Evolutionary conservation across 108 stramenopile genomes (phyloP), one percentile per base, ranked within the genome.

Genomic region (Stephanodiscus minutulus): DNA sequence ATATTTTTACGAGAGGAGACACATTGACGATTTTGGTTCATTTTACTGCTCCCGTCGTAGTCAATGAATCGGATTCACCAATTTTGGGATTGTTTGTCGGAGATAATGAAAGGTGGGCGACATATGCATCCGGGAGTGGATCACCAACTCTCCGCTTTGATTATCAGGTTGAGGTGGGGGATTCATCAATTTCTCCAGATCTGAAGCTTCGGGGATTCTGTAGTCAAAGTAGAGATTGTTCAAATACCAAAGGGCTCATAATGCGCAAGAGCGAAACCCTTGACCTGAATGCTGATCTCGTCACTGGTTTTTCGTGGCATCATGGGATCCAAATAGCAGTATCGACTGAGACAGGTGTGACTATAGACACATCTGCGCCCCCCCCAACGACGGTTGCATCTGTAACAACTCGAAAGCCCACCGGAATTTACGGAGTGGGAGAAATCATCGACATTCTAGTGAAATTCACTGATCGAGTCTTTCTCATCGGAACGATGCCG

Each of bases 11-110:
- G 33, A 56, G 46, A 33, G 64, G 64, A 7, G 76, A 77, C 50
- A n/a, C 28, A 17, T 2, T 77, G 41, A 65, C 27, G 2, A 77
- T 77, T 49, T 37, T 58, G 25, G 55, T 77, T 8, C 25, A 58
- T 7, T 77, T 77, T 35, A 70, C 46, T 36, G 62, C 76, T 7
- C 68, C 76, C 9, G 76, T 77, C 39, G 64, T 67, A 1, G 54
- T 76, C 0, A 21, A 68, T 13, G 27, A 61, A 17, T 49, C 60
- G 20, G 55, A 10, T 0, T 29, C 75, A 55, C 74, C 74, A 24
- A 36, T 69, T 18, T 55, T 76, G 46, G 75, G 67, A 21, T 54
- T 76, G 18, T n/a, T 68, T 3, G 43, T 69, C 0, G 62, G 61
- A 28, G 24, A 1, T 5, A 41, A 57, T 61, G 44, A 63, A 58